Evolutionary conservation across 1,139 yeast genomes (phyloP), one percentile per base, ranked within the genome.

Genomic region (Diutina sp.): DNA sequence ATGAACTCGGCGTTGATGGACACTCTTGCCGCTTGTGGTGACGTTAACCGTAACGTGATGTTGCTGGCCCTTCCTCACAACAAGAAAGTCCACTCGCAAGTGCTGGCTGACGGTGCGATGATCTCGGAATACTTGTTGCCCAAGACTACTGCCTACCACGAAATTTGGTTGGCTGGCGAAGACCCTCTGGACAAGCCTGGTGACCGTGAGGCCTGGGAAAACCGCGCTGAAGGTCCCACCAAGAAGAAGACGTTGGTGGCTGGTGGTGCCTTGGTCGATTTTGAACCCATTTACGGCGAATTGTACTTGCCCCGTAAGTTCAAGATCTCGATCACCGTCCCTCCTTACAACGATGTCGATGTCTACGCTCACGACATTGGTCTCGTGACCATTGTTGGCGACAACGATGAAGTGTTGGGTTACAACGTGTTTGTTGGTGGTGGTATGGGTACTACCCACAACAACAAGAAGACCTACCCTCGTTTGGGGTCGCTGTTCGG

Each of bases 371-470:
- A 90, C 69, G 99, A 93, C 73, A 82, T 91, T 65, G 99, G 98
- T 62, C 78, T 93, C 64, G 83, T 93, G 69, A 90, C 97, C 44
- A 90, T 93, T 67, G 84, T 90, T 54, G 89, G 86, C 65, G 79
- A 82, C 62, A 76, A 83, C 61, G 29, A 32, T n/a, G 78, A 78
- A 55, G 83, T 78, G 59, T 71, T 71, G 56, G 99, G 98, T 57
- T 93, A 83, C 77, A 91, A 93, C 66, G 83, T 93, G 56, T 79
- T 87, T 60, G 96, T 86, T 61, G 99, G 98, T 70, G 99, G 98
- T 75, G 99, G 98, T 78, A 91, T 93, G 98, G 99, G 98, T 65
- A 82, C 95, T 48, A 93, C 98, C 44, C 99, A 93, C 72, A 91
- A 91, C 77, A 93, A 93, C 76, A 87, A 87, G 68, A 93, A 91